Evolutionary conservation across 2,329 filamentous ascomycete species (phyloP).

Genomic region (Ophiocordyceps australis): DNA sequence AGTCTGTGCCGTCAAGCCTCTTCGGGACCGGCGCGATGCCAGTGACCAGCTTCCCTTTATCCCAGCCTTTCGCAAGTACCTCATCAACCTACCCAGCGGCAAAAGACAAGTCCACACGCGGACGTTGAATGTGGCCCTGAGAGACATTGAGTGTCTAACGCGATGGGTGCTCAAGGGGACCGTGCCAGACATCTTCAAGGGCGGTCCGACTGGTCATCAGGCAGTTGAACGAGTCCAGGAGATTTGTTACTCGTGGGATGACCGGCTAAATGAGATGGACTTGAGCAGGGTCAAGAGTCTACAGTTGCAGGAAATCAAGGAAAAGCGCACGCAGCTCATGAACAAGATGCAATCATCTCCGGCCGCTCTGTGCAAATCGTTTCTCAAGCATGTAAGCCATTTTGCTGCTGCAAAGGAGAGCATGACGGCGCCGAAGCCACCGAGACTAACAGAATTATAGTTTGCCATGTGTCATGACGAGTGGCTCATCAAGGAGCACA

Average conservation of each 20-base stretch:
- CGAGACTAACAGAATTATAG: conserved; percentile 23
- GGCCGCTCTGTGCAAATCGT: conserved; percentile 54
- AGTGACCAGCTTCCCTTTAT: conserved; percentile 81
- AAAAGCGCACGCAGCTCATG: conserved; percentile 48
- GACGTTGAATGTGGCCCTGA: conserved; percentile 50
- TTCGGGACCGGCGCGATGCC: conserved; percentile 51
- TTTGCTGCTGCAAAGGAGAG: no score
- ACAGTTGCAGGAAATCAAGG: conserved; percentile 59
- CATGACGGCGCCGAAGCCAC: no score
- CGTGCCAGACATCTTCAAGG: conserved; percentile 37
- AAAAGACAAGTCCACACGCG: conserved; percentile 52
- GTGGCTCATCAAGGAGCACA: conserved; percentile 91
- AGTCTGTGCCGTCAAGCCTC: conserved; percentile 58
- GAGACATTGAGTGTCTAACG: conserved; percentile 73
- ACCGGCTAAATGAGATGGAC: conserved; percentile 71
- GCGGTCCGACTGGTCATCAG: conserved; percentile 24
- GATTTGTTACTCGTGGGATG: conserved; percentile 57
- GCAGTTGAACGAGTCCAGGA: conserved; percentile 52
- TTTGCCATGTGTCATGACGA: conserved; percentile 94
- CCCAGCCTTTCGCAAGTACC: conserved; percentile 46
- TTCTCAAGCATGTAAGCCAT: conserved; percentile 67
- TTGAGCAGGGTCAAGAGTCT: conserved; percentile 70
- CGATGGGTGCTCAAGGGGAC: conserved; percentile 42
- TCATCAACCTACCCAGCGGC: conserved; percentile 48
- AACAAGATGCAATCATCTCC: conserved; percentile 42